Evolutionary conservation across 305 asterid genomes (phyloP), one percentile per base, ranked within the genome.

Genomic region (Plantago rigida): DNA sequence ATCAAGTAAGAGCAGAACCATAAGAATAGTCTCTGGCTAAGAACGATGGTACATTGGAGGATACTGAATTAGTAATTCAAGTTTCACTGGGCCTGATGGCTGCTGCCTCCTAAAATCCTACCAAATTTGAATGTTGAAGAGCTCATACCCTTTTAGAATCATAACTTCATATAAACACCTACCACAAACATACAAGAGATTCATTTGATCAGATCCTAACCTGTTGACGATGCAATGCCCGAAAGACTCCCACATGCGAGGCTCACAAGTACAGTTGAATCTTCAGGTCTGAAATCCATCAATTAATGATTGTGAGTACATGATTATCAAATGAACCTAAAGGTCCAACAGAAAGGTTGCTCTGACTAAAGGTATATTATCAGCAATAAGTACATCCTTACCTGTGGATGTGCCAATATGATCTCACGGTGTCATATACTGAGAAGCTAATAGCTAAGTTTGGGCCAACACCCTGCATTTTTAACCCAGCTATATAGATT

Each of bases 161-260:
- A 50, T n/a, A 64, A 34, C 22, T 65, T 52, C 13, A 65, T 42
- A 55, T 41, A 62, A 34, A 42, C 17, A 6, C 51, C 24, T 61
- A n/a, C 19, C 9, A 24, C 47, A 53, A 53, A n/a, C 17, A 29
- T 54, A 28, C 22, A 68, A 47, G 51, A 50, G 46, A 53, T 34
- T n/a, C 9, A 31, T 46, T 68, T 63, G 31, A 56, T 69, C 60
- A 68, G 79, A 69, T 69, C 71, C 71, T 71, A 77, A 86, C 95
- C 87, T 64, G 95, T 84, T 63, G 95, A 89, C 52, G 94, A 75
- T 42, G 89, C 92, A 74, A 89, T 74, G 59, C 95, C 95, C 46
- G 97, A 86, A 63, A 89, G 74, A 77, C 97, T 82, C 64, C 95
- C 97, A 76, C 95, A 86, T 34, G 89, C 89, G 67, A 86, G 94